These are phyloP conservation scores for Xylaria sp. DNA, from an alignment of 2,329 filamentous ascomycete species.

Conservation along the genomic window DNA sequence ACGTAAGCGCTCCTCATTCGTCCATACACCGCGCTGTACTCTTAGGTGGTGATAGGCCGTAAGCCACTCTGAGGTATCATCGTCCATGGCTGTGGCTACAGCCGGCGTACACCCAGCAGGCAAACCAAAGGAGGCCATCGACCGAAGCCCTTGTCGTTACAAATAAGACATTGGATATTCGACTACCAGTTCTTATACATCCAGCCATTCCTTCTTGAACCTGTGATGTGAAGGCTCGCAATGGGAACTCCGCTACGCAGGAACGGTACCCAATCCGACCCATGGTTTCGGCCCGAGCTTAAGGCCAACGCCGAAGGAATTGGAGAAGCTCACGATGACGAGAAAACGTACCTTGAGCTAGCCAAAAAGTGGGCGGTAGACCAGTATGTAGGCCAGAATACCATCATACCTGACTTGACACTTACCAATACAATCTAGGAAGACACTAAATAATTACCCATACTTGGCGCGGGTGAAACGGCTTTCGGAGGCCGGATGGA, in stretches of 20 bases:
- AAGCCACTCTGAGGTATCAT: not conserved
- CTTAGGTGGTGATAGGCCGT: not conserved
- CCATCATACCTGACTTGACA: not conserved
- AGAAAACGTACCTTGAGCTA: conserved; percentile 6
- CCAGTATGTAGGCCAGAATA: conserved; percentile 3
- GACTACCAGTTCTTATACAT: not conserved
- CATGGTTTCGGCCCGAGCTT: conserved; percentile 23
- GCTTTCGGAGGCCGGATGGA: conserved; percentile 26
- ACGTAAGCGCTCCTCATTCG: conserved; percentile 4
- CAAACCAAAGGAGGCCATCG: not conserved
- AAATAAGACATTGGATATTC: not conserved
- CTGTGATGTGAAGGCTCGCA: not conserved
- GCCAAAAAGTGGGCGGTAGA: conserved; percentile 14
- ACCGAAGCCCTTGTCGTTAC: not conserved
- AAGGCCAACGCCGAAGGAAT: conserved; percentile 12
- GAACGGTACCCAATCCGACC: not conserved
- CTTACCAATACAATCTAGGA: conserved; percentile 1
- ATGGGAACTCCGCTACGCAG: not conserved
- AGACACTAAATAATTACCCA: not conserved
- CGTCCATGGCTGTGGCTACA: not conserved
- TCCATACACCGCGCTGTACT: not conserved
- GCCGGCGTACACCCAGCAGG: not conserved
- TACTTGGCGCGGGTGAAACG: conserved; percentile 22
- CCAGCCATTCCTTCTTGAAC: not conserved
- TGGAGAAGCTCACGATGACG: conserved; percentile 26